Base-by-base conservation (phyloP, 345 rosid genomes). In the Trapa incisa region DNA sequence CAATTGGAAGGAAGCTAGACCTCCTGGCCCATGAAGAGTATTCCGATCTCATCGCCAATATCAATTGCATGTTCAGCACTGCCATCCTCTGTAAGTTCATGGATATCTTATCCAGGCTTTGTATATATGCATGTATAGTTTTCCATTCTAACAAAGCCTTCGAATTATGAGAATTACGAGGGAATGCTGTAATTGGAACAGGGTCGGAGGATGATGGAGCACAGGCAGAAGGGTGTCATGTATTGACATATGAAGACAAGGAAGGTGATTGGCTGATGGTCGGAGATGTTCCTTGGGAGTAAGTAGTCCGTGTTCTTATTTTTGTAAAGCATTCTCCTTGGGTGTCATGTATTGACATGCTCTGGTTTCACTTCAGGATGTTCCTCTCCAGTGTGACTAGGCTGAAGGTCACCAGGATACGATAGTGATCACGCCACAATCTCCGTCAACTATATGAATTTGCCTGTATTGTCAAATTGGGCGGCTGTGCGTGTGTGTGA, bases 221-320 rank as follows among this genome's bases (percentile, higher is more conserved):
- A 68, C 78, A 85, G 45, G 66, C 67, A 12, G 86, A 74, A 66
- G 82, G 87, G 52, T 79, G 79, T 48, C 96, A 90, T 74, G 97
- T 93, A 43, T 72, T 93, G 74, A 88, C 97, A 12, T 93, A 93
- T 69, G 96, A 92, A 63, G 98, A 93, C 76, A 85, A 79, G 75
- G 98, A 93, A 84, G 98, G 97, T 14, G 98, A 90, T 48, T 93
- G 98, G 98, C 76, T 93, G 86, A 93, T 93, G 84, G 96, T 90
- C 80, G 97, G 98, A 5, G 97, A 93, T 82, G 97, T 93, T 77
- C 98, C 97, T 39, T 93, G 98, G 98, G 96, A 90, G 97, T 93
- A 81, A 85, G 97, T 69, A 85, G 97, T 69, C 4, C 0, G 37
- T 33, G 43, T 2, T n/a, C 53, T 38, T 6, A 5, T 32, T 65